phyloP scores from a whole-genome alignment of 345 rosid genomes.

The Ceriops zippeliana region DNA sequence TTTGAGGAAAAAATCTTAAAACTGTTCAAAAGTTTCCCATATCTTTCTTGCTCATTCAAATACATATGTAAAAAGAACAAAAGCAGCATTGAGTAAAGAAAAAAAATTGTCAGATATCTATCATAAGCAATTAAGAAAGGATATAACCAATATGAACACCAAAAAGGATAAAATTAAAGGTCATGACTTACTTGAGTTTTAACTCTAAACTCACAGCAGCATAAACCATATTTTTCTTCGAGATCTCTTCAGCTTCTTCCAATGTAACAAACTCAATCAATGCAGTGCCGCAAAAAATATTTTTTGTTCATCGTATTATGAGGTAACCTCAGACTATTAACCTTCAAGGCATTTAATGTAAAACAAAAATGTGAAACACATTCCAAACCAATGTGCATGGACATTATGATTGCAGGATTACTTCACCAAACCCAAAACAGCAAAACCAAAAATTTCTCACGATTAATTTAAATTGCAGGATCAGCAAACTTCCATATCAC shows the following conservation, averaged over 20 bases:
- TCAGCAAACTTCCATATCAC: no score
- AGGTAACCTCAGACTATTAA: slow-evolving; percentile 15
- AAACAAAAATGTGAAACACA: background rate
- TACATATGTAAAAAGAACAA: background rate
- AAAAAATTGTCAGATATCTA: background rate
- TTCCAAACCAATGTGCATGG: no score
- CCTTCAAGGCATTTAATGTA: background rate
- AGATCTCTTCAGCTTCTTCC: slow-evolving; percentile 1
- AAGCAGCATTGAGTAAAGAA: background rate
- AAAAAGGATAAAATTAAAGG: background rate
- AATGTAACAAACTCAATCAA: slow-evolving; percentile 16
- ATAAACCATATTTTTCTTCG: slow-evolving; percentile 10
- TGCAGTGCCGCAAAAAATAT: slow-evolving; percentile 5
- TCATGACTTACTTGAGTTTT: background rate
- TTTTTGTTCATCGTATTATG: slow-evolving; percentile 1
- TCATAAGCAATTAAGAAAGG: background rate
- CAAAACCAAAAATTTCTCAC: no score
- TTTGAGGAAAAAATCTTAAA: background rate
- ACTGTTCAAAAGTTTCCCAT: no score
- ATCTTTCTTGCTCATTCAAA: no score
- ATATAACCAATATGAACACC: background rate
- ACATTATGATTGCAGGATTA: no score
- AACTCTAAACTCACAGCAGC: slow-evolving; percentile 8
- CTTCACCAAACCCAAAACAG: no score
- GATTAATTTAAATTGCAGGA: no score